Percentiles rank a stretch among this genome's conserved stretches.
These are phyloP conservation scores for Phytophthora agathidicida DNA, from an alignment of 352 stramenopile species.

Conservation along the genomic window DNA sequence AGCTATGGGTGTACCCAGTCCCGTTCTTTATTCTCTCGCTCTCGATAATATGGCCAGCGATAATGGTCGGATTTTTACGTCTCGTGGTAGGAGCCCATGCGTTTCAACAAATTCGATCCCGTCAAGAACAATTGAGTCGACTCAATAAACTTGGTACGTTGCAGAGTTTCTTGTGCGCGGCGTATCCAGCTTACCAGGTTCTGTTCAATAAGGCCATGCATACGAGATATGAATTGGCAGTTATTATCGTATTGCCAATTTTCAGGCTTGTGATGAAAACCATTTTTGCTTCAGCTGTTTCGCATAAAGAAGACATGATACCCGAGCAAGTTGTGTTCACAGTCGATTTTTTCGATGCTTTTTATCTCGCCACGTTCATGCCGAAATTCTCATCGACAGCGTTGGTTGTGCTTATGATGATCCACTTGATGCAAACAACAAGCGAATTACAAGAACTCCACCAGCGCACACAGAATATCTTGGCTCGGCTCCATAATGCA, in stretches of 20 bases:
- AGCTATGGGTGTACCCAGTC: constrained; percentile 8
- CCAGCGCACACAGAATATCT: constrained; percentile 2
- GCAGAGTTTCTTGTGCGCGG: not conserved
- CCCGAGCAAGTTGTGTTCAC: constrained; percentile 17
- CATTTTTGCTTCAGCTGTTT: not conserved
- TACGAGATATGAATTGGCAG: constrained; percentile 7
- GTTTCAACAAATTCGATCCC: not conserved
- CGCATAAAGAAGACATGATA: constrained; percentile 15
- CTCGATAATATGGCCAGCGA: not conserved
- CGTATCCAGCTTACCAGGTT: constrained; percentile 10
- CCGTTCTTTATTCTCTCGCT: constrained; percentile 2
- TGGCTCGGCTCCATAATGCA: not conserved
- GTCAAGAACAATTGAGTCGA: not conserved
- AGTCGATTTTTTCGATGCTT: constrained; percentile 23
- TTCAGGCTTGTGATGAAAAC: constrained; percentile 9
- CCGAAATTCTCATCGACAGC: not conserved
- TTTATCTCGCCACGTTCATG: constrained; percentile 20
- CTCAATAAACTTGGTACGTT: not conserved
- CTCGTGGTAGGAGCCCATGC: not conserved
- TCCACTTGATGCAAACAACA: constrained; percentile 3
- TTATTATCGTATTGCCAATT: constrained; percentile 2
- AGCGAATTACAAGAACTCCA: constrained; percentile 12
- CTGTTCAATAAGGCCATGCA: constrained; percentile 3
- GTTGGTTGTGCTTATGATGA: not conserved
- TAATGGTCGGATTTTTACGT: not conserved